Evolutionary conservation across 2,329 filamentous ascomycete genomes (phyloP).

Genomic region (Nemania serpens): DNA sequence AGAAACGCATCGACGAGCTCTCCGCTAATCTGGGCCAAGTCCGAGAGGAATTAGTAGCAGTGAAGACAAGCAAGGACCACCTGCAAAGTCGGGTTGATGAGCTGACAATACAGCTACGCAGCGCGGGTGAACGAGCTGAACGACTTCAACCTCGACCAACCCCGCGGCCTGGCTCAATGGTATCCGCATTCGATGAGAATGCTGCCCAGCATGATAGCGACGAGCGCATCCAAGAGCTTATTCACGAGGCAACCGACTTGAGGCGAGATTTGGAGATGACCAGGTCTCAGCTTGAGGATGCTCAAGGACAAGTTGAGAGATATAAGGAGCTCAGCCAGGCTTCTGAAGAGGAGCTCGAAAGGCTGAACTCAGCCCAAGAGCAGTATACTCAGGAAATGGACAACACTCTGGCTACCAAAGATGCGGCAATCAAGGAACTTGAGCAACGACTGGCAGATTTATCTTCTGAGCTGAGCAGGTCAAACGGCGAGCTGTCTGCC

Average conservation of each 20-base stretch:
- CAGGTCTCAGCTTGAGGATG: slow-evolving; percentile 78
- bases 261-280: slow-evolving; percentile 85
- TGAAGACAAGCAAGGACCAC: slow-evolving; percentile 87
- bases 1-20: slow-evolving; percentile 92
- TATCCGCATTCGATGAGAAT: slow-evolving; percentile 47
- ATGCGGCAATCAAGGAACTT: slow-evolving; percentile 77
- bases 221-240: slow-evolving; percentile 76
- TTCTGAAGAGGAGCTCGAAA: slow-evolving; percentile 84
- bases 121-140: slow-evolving; percentile 84
- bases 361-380: slow-evolving; percentile 78
- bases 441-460: slow-evolving; percentile 84
- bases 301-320: slow-evolving; percentile 80
- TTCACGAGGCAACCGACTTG: slow-evolving; percentile 81
- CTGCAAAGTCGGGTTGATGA: slow-evolving; percentile 88
- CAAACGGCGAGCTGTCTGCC: slow-evolving; percentile 80
- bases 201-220: slow-evolving; percentile 55
- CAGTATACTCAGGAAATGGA: slow-evolving; percentile 90
- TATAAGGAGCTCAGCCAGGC: slow-evolving; percentile 88
- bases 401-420: slow-evolving; percentile 73
- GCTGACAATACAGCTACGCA: slow-evolving; percentile 82
- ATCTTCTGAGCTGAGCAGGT: slow-evolving; percentile 76
- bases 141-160: slow-evolving; percentile 81
- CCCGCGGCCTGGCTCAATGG: slow-evolving; percentile 55
- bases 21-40: slow-evolving; percentile 77
- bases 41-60: slow-evolving; percentile 83